Evolutionary conservation across 192 early-diverging fungal species (phyloP).

Genomic region (Gamsiella multidivaricata): DNA sequence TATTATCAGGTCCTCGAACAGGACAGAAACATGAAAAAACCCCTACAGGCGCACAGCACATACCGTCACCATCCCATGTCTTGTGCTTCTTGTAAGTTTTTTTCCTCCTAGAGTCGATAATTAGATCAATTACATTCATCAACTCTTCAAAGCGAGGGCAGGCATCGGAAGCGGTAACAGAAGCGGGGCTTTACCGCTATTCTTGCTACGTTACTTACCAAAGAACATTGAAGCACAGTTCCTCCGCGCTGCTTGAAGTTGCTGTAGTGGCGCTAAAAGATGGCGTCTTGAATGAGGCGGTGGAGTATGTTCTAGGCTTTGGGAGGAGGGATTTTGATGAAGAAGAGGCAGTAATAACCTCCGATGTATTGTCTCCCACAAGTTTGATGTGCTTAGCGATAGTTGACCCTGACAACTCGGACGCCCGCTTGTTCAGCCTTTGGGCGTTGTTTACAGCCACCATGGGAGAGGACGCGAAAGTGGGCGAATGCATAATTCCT

Average conservation of each 20-base stretch:
- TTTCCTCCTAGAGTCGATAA: conserved; percentile 23
- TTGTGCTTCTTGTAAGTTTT: conserved; percentile 51
- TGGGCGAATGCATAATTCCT: not conserved
- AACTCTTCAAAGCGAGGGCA: too few species aligned
- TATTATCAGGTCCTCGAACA: not conserved
- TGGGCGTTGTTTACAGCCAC: too few species aligned
- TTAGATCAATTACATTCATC: not conserved
- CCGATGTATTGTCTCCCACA: too few species aligned
- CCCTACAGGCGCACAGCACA: not conserved
- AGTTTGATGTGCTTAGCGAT: too few species aligned
- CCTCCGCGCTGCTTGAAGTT: not conserved
- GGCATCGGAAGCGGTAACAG: too few species aligned
- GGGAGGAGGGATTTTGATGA: too few species aligned
- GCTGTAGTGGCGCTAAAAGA: not conserved
- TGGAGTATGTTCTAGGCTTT: not conserved
- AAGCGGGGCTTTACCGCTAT: not conserved
- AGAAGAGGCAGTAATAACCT: too few species aligned
- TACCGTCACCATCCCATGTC: conserved; percentile 60
- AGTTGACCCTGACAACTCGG: too few species aligned
- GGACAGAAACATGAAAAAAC: not conserved
- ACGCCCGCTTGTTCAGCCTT: too few species aligned
- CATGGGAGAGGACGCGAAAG: not conserved
- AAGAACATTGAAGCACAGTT: conserved; percentile 30
- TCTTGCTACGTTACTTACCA: conserved; percentile 8
- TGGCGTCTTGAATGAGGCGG: not conserved